Evolutionary conservation across 1,284 basidiomycete species (phyloP).

Genomic region (Cryptococcus sp.): DNA sequence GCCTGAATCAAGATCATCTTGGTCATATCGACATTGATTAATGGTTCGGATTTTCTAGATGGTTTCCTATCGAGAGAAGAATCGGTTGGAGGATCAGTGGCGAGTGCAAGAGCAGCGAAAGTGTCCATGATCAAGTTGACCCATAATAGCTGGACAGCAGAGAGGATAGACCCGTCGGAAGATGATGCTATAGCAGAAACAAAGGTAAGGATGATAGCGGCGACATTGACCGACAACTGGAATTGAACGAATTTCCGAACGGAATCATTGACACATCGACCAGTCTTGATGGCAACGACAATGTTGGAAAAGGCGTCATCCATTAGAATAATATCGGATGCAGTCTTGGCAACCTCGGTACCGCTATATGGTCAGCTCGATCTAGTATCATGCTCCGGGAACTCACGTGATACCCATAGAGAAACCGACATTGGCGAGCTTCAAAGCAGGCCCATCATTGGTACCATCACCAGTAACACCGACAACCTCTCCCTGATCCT

Average conservation of each 20-base stretch:
- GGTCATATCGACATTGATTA: slow-evolving; percentile 88
- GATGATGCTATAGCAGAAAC: slow-evolving; percentile 78
- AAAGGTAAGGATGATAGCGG: slow-evolving; percentile 91
- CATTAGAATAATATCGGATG: slow-evolving; percentile 98
- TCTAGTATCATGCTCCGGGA: not conserved
- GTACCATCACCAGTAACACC: slow-evolving; percentile 98
- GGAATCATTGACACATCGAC: slow-evolving; percentile 94
- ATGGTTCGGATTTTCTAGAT: slow-evolving; percentile 76
- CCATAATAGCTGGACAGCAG: slow-evolving; percentile 92
- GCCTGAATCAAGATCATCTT: slow-evolving; percentile 94
- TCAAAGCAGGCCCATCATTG: slow-evolving; percentile 95
- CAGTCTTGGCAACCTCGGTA: slow-evolving; percentile 98
- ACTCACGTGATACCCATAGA: slow-evolving; percentile 87
- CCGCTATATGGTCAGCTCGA: slow-evolving; percentile 50
- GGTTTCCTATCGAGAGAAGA: slow-evolving; percentile 82
- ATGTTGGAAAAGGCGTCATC: slow-evolving; percentile 96
- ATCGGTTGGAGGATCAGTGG: slow-evolving; percentile 87
- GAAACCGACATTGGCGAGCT: slow-evolving; percentile 89
- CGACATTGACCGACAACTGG: slow-evolving; percentile 94
- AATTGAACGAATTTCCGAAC: slow-evolving; percentile 98
- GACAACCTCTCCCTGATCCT: slow-evolving; percentile 84
- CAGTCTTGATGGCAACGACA: slow-evolving; percentile 98
- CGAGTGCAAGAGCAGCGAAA: slow-evolving; percentile 92
- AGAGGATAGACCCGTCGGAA: slow-evolving; percentile 75
- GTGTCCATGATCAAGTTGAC: slow-evolving; percentile 72